phyloP scores from a whole-genome alignment of 106 monocot genomes.

The Acanthochlamys bracteata region DNA sequence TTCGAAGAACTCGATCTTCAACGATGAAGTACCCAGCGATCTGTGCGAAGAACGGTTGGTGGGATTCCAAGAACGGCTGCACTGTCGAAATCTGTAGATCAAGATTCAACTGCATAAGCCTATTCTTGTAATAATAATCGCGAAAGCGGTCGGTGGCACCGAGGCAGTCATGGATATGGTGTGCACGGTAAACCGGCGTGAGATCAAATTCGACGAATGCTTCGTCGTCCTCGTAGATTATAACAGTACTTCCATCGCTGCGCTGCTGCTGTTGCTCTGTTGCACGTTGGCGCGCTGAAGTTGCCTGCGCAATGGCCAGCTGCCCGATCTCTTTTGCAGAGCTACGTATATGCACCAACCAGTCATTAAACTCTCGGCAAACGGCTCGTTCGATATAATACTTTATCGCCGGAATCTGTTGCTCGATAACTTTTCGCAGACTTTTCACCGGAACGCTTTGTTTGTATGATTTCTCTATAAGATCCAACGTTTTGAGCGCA shows the following conservation, averaged over 20 bases:
- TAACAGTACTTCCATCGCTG: constrained; percentile 64
- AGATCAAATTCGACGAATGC: constrained; percentile 69
- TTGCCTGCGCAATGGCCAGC: constrained; percentile 62
- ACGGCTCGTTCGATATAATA: constrained; percentile 56
- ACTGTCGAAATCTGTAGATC: constrained; percentile 58
- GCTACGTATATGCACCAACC: constrained; percentile 70
- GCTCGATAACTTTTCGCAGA: constrained; percentile 31
- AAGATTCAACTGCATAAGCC: constrained; percentile 85
- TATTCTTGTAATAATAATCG: constrained; percentile 77
- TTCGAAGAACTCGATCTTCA: constrained; percentile 64
- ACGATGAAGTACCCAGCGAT: constrained; percentile 89
- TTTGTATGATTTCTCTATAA: constrained; percentile 39
- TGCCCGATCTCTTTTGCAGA: constrained; percentile 69
- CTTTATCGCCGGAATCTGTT: constrained; percentile 44
- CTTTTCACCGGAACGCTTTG: constrained; percentile 31
- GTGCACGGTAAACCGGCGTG: constrained; percentile 63
- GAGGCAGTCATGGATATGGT: constrained; percentile 66
- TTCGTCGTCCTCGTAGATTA: constrained; percentile 37
- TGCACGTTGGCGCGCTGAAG: constrained; percentile 61
- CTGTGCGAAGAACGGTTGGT: constrained; percentile 77
- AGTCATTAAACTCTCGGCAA: constrained; percentile 65
- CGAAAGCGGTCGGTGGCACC: constrained; percentile 62
- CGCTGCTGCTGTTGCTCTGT: constrained; percentile 48
- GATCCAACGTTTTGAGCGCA: constrained; percentile 37
- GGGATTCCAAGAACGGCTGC: constrained; percentile 82